Base-by-base conservation (phyloP, 495 filamentous ascomycete species). In the Daldinia childiae region DNA sequence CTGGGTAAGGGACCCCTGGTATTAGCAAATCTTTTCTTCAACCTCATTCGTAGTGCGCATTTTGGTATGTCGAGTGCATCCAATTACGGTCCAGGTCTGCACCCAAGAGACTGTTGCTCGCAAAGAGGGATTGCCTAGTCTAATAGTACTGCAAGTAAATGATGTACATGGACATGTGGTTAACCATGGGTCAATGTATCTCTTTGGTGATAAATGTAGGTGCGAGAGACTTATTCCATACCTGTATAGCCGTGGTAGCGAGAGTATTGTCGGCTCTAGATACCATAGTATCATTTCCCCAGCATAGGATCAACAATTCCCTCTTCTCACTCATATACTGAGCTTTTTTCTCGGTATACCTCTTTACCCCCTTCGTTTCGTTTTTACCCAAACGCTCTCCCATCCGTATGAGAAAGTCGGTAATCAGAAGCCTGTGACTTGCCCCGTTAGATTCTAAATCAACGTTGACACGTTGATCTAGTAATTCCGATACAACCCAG, bases 381-480 rank as follows among this genome's bases (percentile, higher is more conserved):
- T 57, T 50, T 68, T 55, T 59, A 36, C 19, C 19, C 32, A 63
- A 30, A 48, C 32, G 30, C 34, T 43, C 29, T 48, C 36, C 19
- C 34, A 27, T 32, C 62, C 34, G 39, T 48, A 27, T 54, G 52
- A 58, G 30, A 54, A 36, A 57, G 38, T 32, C 38, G 11, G 72
- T 64, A 68, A 21, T 69, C 65, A 58, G 52, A 69, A 66, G 51
- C 48, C 58, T 68, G 64, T 66, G 55, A 71, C 66, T 68, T 68
- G 66, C 36, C 54, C 55, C 66, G 36, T 58, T 52, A 55, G 41
- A 58, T 43, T 26, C n/a, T 68, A 62, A 66, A 70, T 64, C 68
- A 21, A 64, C 58, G 52, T 59, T 64, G 67, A 72, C 64, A 67
- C 62, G 73, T 64, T 68, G 71, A 74, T 60, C 74, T 66, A 56